Percentiles rank a stretch among this genome's conserved stretches.
phyloP scores from a whole-genome alignment of 2,329 filamentous ascomycete genomes.

The Phyllosticta citrichinensis region DNA sequence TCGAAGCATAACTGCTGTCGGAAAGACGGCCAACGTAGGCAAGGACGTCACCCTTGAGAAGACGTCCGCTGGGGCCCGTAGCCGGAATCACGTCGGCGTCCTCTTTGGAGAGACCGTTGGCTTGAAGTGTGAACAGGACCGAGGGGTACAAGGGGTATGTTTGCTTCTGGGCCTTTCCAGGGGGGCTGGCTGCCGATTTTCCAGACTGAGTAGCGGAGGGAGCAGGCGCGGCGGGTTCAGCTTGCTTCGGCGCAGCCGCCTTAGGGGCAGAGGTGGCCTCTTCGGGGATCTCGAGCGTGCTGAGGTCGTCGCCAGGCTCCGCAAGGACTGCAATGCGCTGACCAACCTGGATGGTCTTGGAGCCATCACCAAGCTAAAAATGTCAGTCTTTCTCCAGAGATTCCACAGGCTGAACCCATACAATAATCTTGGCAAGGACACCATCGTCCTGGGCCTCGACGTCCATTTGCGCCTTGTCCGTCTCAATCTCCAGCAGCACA shows the following conservation, averaged over 20 bases:
- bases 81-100: slow-evolving; percentile 74
- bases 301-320: slow-evolving; percentile 70
- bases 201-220: slow-evolving; percentile 29
- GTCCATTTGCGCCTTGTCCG: slow-evolving; percentile 90
- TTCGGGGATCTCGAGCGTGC: slow-evolving; percentile 66
- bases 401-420: slow-evolving; percentile 16
- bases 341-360: slow-evolving; percentile 69
- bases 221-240: slow-evolving; percentile 19
- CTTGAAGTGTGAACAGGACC: slow-evolving; percentile 69
- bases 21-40: slow-evolving; percentile 72
- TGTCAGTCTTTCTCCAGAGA: not conserved
- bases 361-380: slow-evolving; percentile 51
- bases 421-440: slow-evolving; percentile 71
- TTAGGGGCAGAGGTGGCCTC: slow-evolving; percentile 13
- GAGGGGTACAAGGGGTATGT: slow-evolving; percentile 72
- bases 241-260: slow-evolving; percentile 21
- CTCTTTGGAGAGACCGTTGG: slow-evolving; percentile 64
- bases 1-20: slow-evolving; percentile 57
- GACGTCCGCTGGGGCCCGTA: slow-evolving; percentile 75
- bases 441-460: slow-evolving; percentile 89
- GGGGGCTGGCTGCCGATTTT: slow-evolving; percentile 46
- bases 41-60: slow-evolving; percentile 92
- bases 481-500: slow-evolving; percentile 85
- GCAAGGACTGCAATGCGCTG: slow-evolving; percentile 73
- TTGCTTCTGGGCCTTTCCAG: slow-evolving; percentile 49